These are phyloP conservation scores for Xylaria telfairii DNA, from an alignment of 495 filamentous ascomycete species.

Conservation along the genomic window DNA sequence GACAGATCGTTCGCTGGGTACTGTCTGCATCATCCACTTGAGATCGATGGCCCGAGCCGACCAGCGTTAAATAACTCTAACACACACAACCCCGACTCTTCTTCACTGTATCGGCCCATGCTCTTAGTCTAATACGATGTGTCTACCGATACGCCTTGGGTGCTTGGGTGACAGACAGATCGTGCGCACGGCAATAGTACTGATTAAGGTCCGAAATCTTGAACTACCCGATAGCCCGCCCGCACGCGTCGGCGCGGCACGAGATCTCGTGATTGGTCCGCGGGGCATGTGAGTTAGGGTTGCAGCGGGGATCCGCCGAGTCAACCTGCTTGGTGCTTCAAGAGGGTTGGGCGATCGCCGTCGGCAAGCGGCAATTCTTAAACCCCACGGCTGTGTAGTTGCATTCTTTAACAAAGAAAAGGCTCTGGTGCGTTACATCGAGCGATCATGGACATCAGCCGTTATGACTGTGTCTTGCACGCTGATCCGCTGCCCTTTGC, in stretches of 20 bases:
- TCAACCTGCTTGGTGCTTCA: slow-evolving; percentile 20
- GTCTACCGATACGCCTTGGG: not conserved
- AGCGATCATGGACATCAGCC: slow-evolving; percentile 24
- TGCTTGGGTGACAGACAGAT: no score
- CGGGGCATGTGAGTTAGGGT: slow-evolving; percentile 23
- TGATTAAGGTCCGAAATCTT: slow-evolving; percentile 10
- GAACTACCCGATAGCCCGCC: not conserved
- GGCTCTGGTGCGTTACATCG: slow-evolving; percentile 25
- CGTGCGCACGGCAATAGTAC: slow-evolving; percentile 7
- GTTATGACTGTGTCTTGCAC: slow-evolving; percentile 26
- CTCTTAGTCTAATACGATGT: not conserved
- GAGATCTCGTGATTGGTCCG: slow-evolving; percentile 25
- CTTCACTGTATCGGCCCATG: not conserved
- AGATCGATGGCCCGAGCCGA: not conserved
- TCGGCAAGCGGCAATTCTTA: slow-evolving; percentile 25
- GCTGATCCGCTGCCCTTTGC: slow-evolving; percentile 17
- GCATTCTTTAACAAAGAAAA: slow-evolving; percentile 21
- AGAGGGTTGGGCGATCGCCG: slow-evolving; percentile 26
- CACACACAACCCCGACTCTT: not conserved
- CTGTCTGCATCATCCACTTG: not conserved
- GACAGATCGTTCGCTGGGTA: not conserved
- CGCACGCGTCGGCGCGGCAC: slow-evolving; percentile 11
- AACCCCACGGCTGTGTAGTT: slow-evolving; percentile 27
- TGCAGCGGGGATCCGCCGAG: not conserved
- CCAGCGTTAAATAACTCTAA: not conserved